Evolutionary conservation across 1,284 basidiomycete species (phyloP).

Genomic region (Moniliophthora roreri): DNA sequence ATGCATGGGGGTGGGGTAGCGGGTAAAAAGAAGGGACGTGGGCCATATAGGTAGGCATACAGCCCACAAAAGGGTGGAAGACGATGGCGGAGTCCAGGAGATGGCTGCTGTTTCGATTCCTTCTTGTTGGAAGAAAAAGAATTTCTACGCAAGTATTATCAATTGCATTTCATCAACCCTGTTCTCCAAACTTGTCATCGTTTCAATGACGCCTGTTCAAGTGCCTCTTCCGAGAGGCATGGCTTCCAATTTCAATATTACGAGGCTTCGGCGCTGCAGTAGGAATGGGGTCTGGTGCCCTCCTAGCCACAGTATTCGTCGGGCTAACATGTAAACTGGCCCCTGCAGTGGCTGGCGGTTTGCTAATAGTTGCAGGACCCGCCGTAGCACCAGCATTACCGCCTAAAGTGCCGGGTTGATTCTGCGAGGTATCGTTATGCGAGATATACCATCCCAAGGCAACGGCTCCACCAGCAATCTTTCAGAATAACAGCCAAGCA

Average conservation of each 20-base stretch:
- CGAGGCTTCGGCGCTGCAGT: background rate
- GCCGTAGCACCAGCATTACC: background rate
- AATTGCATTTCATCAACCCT: too few species aligned
- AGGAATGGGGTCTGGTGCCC: constrained; percentile 15
- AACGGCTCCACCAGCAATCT: constrained; percentile 53
- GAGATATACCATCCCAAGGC: constrained; percentile 47
- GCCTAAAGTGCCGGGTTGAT: background rate
- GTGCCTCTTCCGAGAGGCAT: too few species aligned
- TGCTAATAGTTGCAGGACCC: background rate
- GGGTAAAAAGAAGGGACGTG: background rate
- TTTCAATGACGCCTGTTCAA: too few species aligned
- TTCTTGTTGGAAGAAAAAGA: too few species aligned
- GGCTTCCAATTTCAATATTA: too few species aligned
- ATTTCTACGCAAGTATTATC: too few species aligned
- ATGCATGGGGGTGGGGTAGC: background rate
- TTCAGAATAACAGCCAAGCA: background rate
- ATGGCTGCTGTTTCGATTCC: too few species aligned
- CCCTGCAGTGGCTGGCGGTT: constrained; percentile 11
- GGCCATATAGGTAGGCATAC: background rate
- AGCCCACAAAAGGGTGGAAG: background rate
- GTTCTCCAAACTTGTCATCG: too few species aligned
- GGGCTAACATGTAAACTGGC: constrained; percentile 37
- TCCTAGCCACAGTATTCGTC: constrained; percentile 45
- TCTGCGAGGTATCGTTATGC: background rate
- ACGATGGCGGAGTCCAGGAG: background rate